A percentile compares a stretch with the other conserved stretches of the same genome.
Evolutionary conservation across 2,329 filamentous ascomycete species (phyloP).

Genomic region (Beauveria asiatica): DNA sequence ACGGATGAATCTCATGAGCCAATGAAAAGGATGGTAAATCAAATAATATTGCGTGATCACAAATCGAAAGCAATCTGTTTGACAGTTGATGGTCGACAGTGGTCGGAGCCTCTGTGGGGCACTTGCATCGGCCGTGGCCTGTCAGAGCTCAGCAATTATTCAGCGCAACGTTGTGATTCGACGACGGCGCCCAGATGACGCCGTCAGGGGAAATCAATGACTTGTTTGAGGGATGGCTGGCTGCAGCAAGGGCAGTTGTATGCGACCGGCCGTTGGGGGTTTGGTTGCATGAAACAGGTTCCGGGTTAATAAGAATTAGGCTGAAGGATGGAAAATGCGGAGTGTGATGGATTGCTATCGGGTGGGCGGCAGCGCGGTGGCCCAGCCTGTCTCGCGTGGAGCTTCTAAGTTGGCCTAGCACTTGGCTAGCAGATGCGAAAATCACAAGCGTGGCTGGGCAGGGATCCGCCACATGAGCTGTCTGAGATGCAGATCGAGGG

Average conservation of each 20-base stretch:
- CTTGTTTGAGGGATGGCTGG: background rate
- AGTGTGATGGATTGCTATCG: background rate
- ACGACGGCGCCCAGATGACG: background rate
- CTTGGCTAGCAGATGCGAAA: background rate
- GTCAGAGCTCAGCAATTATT: conserved; percentile 21
- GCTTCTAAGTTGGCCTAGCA: background rate
- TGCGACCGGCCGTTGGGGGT: background rate
- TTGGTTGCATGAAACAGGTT: background rate
- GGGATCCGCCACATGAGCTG: conserved; percentile 1
- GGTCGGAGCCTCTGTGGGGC: background rate
- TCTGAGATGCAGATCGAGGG: conserved; percentile 6
- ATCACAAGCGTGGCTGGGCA: background rate
- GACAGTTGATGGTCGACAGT: background rate
- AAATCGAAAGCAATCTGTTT: conserved; percentile 3
- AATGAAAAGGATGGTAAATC: background rate
- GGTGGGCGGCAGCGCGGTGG: background rate
- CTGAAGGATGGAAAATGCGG: background rate
- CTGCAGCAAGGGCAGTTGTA: conserved; percentile 2
- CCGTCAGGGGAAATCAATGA: background rate
- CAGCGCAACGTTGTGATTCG: conserved; percentile 14
- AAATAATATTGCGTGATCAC: conserved; percentile 1
- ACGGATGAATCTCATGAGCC: background rate
- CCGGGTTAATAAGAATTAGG: background rate
- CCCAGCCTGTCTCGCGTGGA: conserved; percentile 1
- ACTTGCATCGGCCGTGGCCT: conserved; percentile 12